These are phyloP conservation scores for Pseudocercospora cruenta DNA, from an alignment of 2,329 filamentous ascomycete species.

Conservation along the genomic window DNA sequence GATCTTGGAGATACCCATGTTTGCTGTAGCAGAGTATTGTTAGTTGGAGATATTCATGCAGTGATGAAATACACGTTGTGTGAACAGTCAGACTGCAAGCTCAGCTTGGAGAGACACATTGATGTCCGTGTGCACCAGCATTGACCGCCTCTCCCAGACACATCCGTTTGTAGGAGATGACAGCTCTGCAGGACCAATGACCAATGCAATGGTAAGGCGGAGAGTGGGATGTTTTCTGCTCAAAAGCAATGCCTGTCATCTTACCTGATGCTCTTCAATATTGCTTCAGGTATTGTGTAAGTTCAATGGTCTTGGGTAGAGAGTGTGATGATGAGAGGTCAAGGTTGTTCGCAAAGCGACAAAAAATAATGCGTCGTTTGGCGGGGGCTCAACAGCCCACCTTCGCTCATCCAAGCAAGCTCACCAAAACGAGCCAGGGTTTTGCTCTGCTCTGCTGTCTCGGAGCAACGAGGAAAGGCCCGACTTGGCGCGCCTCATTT, in stretches of 20 bases:
- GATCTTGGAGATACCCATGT: slow-evolving; percentile 71
- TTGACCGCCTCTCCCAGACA: background rate
- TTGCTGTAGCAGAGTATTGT: slow-evolving; percentile 44
- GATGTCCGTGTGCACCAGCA: background rate
- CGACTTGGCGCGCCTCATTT: background rate
- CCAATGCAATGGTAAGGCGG: slow-evolving; percentile 3
- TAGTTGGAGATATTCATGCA: background rate
- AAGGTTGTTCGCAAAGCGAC: background rate
- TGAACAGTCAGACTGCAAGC: background rate
- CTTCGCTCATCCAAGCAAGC: background rate
- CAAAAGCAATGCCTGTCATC: background rate
- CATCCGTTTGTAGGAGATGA: background rate
- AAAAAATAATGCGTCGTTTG: slow-evolving; percentile 7
- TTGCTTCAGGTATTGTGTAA: background rate
- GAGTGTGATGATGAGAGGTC: background rate
- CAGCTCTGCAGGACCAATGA: background rate
- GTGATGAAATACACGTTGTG: background rate
- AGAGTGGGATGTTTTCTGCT: slow-evolving; percentile 2
- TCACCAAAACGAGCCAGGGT: background rate
- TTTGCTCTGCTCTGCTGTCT: background rate
- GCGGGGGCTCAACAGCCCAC: slow-evolving; percentile 2
- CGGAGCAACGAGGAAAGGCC: background rate
- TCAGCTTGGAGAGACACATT: background rate
- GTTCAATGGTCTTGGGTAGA: background rate
- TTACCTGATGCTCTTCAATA: background rate